Evolutionary conservation across 2,329 filamentous ascomycete species (phyloP).

Genomic region (Aspergillus sp.): DNA sequence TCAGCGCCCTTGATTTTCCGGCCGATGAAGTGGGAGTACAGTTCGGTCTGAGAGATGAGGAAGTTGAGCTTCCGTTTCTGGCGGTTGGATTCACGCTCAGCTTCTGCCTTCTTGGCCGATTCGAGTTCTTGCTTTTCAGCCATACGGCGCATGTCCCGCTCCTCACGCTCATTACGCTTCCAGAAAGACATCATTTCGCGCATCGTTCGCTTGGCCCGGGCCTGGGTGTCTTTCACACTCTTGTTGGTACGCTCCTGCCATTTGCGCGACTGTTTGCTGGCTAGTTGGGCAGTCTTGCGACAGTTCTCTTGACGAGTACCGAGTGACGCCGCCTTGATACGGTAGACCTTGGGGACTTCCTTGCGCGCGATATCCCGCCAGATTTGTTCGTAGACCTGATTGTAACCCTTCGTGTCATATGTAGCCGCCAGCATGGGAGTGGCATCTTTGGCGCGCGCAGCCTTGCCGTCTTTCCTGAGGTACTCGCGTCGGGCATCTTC

Average conservation of each 20-base stretch:
- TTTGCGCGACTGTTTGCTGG: conserved; percentile 90
- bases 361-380: conserved; percentile 91
- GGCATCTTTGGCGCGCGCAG: conserved; percentile 32
- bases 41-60: conserved; percentile 94
- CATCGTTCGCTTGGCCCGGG: conserved; percentile 95
- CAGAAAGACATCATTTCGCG: conserved; percentile 99
- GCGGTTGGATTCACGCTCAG: conserved; percentile 90
- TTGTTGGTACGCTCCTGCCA: conserved; percentile 99
- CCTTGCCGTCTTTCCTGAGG: conserved; percentile 35
- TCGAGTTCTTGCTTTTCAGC: conserved; percentile 95
- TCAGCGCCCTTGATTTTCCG: conserved; percentile 98
- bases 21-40: conserved; percentile 98
- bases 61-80: conserved; percentile 99
- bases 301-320: conserved; percentile 87
- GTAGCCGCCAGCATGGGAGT: conserved; percentile 48
- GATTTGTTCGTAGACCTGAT: conserved; percentile 95
- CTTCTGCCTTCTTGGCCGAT: conserved; percentile 91
- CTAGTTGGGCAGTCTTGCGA: conserved; percentile 92
- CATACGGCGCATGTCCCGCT: conserved; percentile 85
- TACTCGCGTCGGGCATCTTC: conserved; percentile 43
- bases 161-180: conserved; percentile 97
- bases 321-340: conserved; percentile 77
- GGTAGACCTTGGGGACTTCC: conserved; percentile 84
- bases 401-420: conserved; percentile 85
- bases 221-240: conserved; percentile 94